A percentile compares a stretch with the other conserved stretches of the same genome.
These are phyloP conservation scores for Penicillium digitatum DNA, from an alignment of 2,329 filamentous ascomycete species.

Conservation along the genomic window DNA sequence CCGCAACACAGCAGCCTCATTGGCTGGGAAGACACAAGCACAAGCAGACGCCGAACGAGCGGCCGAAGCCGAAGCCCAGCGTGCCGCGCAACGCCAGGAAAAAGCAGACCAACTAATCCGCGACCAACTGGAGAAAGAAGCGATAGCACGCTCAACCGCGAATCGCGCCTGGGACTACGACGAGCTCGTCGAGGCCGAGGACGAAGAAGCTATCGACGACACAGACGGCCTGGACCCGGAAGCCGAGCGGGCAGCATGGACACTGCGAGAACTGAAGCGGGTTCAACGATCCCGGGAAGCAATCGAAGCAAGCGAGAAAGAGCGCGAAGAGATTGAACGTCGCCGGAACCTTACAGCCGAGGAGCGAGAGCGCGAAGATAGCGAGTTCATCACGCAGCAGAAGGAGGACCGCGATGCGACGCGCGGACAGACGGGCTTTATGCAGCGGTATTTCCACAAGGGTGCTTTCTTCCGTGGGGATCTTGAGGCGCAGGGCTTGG, in stretches of 20 bases:
- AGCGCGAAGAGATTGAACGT: slow-evolving; percentile 84
- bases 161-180: slow-evolving; percentile 81
- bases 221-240: slow-evolving; percentile 81
- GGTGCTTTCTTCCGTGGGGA: slow-evolving; percentile 93
- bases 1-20: slow-evolving; percentile 36
- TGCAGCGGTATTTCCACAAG: slow-evolving; percentile 97
- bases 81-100: slow-evolving; percentile 58
- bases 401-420: slow-evolving; percentile 69
- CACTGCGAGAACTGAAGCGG: slow-evolving; percentile 81
- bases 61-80: slow-evolving; percentile 41
- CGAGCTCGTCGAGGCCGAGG: slow-evolving; percentile 61
- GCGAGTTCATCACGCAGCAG: slow-evolving; percentile 70
- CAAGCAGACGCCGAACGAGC: slow-evolving; percentile 30
- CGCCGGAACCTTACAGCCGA: slow-evolving; percentile 80
- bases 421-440: slow-evolving; percentile 77
- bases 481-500: slow-evolving; percentile 67
- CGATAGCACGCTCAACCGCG: slow-evolving; percentile 67
- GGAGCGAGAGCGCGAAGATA: slow-evolving; percentile 81
- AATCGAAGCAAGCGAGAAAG: slow-evolving; percentile 78
- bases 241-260: slow-evolving; percentile 89
- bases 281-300: slow-evolving; percentile 81
- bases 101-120: slow-evolving; percentile 77
- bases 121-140: slow-evolving; percentile 79
- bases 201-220: slow-evolving; percentile 76
- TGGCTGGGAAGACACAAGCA: slow-evolving; percentile 17